These are phyloP conservation scores for Bipolaris zeicola DNA, from an alignment of 2,329 filamentous ascomycete genomes.

Conservation along the genomic window DNA sequence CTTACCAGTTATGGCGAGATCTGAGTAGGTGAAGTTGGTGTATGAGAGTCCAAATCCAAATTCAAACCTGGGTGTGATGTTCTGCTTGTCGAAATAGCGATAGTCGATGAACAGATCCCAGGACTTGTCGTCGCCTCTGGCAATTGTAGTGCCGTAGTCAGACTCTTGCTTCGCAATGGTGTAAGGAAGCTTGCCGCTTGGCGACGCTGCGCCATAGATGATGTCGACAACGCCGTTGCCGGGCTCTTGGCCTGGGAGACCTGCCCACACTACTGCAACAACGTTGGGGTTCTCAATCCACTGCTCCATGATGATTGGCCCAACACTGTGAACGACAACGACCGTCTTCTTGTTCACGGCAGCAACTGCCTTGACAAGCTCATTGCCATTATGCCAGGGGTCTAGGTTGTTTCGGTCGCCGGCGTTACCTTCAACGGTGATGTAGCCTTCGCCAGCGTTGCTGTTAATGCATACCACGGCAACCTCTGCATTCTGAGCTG, in stretches of 20 bases:
- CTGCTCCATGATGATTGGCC: slow-evolving; percentile 44
- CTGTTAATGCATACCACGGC: slow-evolving; percentile 57
- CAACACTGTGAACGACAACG: slow-evolving; percentile 49
- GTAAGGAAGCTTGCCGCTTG: slow-evolving; percentile 64
- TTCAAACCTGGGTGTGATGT: slow-evolving; percentile 50
- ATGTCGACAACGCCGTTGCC: slow-evolving; percentile 55
- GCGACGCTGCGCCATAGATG: slow-evolving; percentile 52
- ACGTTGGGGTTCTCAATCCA: slow-evolving; percentile 47
- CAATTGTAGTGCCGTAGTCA: slow-evolving; percentile 42
- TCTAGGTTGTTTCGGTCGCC: slow-evolving; percentile 58
- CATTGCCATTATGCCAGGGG: slow-evolving; percentile 54
- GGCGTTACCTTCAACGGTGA: slow-evolving; percentile 52
- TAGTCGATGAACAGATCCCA: slow-evolving; percentile 56
- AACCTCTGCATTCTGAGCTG: slow-evolving; percentile 46
- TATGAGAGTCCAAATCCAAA: slow-evolving; percentile 56
- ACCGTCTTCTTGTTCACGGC: slow-evolving; percentile 46
- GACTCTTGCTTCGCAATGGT: slow-evolving; percentile 43
- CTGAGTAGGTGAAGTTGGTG: slow-evolving; percentile 51
- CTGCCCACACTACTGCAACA: slow-evolving; percentile 49
- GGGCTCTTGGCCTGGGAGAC: slow-evolving; percentile 48
- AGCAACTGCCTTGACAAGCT: slow-evolving; percentile 48
- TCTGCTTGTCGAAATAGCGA: slow-evolving; percentile 50
- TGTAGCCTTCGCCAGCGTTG: slow-evolving; percentile 57
- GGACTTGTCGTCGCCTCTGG: slow-evolving; percentile 27
- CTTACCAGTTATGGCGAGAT: slow-evolving; percentile 32